Evolutionary conservation across 495 filamentous ascomycete genomes (phyloP).

Genomic region (Trichoderma virens): DNA sequence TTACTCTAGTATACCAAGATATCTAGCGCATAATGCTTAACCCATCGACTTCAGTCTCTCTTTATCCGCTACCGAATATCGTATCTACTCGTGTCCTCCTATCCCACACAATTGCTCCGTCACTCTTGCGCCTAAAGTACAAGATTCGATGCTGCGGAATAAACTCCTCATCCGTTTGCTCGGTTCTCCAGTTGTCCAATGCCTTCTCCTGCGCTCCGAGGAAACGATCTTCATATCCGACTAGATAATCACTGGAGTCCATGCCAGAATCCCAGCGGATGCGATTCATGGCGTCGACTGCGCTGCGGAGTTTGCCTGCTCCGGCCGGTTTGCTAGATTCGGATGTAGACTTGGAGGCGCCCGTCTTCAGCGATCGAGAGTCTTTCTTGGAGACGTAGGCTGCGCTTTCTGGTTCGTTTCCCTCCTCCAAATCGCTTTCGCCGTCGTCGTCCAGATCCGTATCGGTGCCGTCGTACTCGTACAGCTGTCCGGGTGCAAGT

Average conservation of each 20-base stretch:
- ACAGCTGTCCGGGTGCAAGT: slow-evolving; percentile 43
- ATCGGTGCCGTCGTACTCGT: slow-evolving; percentile 35
- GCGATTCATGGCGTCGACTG: slow-evolving; percentile 62
- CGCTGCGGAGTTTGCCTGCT: slow-evolving; percentile 28
- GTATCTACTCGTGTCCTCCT: slow-evolving; percentile 37
- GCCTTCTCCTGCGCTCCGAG: slow-evolving; percentile 54
- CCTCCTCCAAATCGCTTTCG: slow-evolving; percentile 27
- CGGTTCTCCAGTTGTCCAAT: slow-evolving; percentile 61
- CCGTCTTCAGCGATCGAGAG: neutral
- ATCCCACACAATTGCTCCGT: slow-evolving; percentile 54
- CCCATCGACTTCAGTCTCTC: neutral
- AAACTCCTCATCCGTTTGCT: slow-evolving; percentile 76
- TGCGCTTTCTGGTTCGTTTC: slow-evolving; percentile 21
- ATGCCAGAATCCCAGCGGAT: slow-evolving; percentile 62
- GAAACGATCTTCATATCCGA: slow-evolving; percentile 74
- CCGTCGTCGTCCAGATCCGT: slow-evolving; percentile 23
- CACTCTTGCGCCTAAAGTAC: slow-evolving; percentile 57
- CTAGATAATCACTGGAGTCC: slow-evolving; percentile 55
- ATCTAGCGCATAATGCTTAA: neutral
- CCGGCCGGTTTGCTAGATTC: neutral
- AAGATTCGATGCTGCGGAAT: slow-evolving; percentile 75
- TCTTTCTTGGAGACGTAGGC: neutral
- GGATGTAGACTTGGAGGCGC: neutral
- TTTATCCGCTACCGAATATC: slow-evolving; percentile 25
- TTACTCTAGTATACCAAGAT: neutral